These are phyloP conservation scores for Colletotrichum musae DNA, from an alignment of 2,329 filamentous ascomycete genomes.

Conservation along the genomic window DNA sequence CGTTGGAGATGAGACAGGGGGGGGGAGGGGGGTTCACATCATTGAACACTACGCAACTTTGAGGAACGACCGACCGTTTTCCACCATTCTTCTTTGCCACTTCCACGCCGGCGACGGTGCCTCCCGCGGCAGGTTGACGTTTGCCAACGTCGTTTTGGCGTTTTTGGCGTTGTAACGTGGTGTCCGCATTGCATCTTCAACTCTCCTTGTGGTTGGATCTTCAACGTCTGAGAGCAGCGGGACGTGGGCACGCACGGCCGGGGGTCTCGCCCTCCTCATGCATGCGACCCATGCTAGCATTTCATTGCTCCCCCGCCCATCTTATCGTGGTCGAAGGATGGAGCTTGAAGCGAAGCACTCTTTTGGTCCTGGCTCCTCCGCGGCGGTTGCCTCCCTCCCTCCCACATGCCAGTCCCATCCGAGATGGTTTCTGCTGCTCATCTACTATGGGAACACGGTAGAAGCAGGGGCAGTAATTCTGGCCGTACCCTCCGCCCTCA, in stretches of 20 bases:
- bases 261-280: not conserved
- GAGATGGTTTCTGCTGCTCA: slow-evolving; percentile 1
- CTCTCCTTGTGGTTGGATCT: slow-evolving; percentile 8
- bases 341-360: too few relatives aligned
- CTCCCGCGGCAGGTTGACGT: not conserved
- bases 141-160: not conserved
- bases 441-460: not conserved
- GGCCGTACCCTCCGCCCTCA: not conserved
- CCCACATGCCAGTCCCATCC: slow-evolving; percentile 21
- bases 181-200: not conserved
- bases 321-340: slow-evolving; percentile 4
- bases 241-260: not conserved
- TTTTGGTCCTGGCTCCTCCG: not conserved
- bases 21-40: too few relatives aligned
- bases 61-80: slow-evolving; percentile 4
- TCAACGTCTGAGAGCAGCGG: slow-evolving; percentile 2
- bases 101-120: slow-evolving; percentile 19
- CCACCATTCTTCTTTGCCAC: slow-evolving; percentile 13
- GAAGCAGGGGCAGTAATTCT: not conserved
- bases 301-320: not conserved
- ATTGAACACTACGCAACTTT: too few relatives aligned
- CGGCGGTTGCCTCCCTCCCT: slow-evolving; percentile 8
- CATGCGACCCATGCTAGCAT: too few relatives aligned
- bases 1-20: too few relatives aligned
- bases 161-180: slow-evolving; percentile 3